These are phyloP conservation scores for Eleusine coracana DNA, from an alignment of 176 grass and related monocot genomes.

Conservation along the genomic window DNA sequence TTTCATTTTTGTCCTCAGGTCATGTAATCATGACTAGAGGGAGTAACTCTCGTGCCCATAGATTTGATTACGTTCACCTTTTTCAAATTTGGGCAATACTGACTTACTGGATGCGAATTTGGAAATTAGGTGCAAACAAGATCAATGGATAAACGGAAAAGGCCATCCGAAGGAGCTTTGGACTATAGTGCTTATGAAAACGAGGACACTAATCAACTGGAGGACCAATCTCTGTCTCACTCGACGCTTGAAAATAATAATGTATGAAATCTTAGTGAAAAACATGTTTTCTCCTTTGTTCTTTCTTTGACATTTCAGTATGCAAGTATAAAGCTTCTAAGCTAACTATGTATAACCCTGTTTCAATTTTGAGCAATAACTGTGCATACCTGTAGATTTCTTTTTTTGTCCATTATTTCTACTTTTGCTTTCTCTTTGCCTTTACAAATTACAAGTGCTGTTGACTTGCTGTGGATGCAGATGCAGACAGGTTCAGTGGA, in stretches of 20 bases:
- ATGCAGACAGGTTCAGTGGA: neutral
- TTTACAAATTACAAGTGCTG: neutral
- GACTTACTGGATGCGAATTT: neutral
- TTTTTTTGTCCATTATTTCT: constrained; percentile 22
- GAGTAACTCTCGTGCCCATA: neutral
- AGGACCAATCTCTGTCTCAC: neutral
- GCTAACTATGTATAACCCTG: no score
- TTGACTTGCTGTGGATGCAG: neutral
- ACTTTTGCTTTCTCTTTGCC: neutral
- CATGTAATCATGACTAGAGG: no score
- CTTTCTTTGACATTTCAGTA: neutral
- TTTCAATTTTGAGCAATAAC: neutral
- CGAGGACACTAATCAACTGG: neutral
- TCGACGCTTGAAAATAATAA: neutral
- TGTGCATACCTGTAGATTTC: neutral
- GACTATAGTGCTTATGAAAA: neutral
- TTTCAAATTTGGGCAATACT: neutral
- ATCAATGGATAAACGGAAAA: constrained; percentile 28
- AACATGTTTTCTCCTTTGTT: no score
- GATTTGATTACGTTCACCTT: neutral
- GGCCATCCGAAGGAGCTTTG: constrained; percentile 8
- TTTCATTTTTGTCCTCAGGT: neutral
- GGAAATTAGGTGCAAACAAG: constrained; percentile 41
- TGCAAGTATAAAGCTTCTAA: no score
- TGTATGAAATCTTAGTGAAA: neutral